Percentiles rank a stretch among this genome's conserved stretches.
Conservation (phyloP, 176 grass and related monocot species). For the Avena sativa region DNA sequence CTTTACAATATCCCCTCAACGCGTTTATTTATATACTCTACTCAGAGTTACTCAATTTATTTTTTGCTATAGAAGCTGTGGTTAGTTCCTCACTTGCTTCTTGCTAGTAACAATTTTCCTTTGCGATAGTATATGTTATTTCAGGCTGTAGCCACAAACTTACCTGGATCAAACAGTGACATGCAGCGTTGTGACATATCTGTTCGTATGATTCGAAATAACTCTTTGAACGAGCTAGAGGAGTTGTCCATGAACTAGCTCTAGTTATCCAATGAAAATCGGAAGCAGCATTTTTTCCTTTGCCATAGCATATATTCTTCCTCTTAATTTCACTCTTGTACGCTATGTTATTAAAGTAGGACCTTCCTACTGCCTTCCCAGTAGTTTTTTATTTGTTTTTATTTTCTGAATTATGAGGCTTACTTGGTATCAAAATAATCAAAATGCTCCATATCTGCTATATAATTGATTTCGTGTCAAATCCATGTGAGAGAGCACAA, state of each 20-base stretch:
- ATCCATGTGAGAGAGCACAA: neutral
- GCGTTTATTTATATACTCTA: neutral
- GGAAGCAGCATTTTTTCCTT: too few species aligned
- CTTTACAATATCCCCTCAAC: neutral
- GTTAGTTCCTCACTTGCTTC: neutral
- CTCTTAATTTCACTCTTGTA: too few species aligned
- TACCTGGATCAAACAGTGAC: neutral
- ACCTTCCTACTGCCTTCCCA: too few species aligned
- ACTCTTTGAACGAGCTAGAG: neutral
- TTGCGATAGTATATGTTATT: too few species aligned
- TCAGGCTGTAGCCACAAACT: neutral
- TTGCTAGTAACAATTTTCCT: too few species aligned
- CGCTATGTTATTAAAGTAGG: too few species aligned
- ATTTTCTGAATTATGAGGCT: neutral
- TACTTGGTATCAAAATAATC: neutral
- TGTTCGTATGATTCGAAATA: neutral
- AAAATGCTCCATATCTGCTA: neutral
- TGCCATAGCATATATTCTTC: too few species aligned
- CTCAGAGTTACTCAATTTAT: neutral
- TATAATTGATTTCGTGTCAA: slow-evolving; percentile 8
- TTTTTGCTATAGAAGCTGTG: neutral
- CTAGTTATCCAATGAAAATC: too few species aligned
- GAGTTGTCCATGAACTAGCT: neutral
- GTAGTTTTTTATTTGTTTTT: neutral
- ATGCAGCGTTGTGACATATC: neutral